phyloP scores from a whole-genome alignment of 169 alveolate species.

The Blepharisma undulans region DNA sequence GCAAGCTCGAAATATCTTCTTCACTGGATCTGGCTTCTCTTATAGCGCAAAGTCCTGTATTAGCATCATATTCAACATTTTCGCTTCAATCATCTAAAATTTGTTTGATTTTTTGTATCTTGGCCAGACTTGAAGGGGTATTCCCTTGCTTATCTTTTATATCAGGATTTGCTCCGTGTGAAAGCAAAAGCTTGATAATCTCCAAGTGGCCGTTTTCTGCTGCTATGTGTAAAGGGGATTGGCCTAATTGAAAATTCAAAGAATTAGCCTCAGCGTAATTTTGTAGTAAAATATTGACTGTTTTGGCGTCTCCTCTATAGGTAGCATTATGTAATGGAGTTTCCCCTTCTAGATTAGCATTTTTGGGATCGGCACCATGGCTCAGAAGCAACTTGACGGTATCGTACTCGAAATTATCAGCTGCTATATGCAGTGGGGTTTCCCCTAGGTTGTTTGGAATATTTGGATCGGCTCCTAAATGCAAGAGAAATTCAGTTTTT shows the following conservation, averaged over 20 bases:
- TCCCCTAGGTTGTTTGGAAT: conserved; percentile 52
- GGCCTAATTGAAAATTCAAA: conserved; percentile 52
- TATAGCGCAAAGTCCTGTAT: background rate
- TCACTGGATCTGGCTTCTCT: background rate
- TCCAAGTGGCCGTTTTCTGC: conserved; percentile 36
- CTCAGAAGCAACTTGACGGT: conserved; percentile 54
- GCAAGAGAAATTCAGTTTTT: conserved; percentile 39
- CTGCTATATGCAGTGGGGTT: conserved; percentile 63
- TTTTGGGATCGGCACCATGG: conserved; percentile 52
- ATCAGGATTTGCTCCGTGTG: background rate
- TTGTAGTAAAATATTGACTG: conserved; percentile 53
- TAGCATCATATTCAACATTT: background rate
- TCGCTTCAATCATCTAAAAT: conserved; percentile 12
- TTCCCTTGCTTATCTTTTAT: conserved; percentile 25
- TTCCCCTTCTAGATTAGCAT: conserved; percentile 53
- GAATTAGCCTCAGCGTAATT: conserved; percentile 57
- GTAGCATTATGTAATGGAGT: conserved; percentile 59
- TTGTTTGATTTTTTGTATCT: background rate
- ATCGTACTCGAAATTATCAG: conserved; percentile 42
- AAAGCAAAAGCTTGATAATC: conserved; percentile 20
- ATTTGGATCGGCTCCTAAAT: conserved; percentile 44
- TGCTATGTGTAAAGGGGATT: conserved; percentile 61
- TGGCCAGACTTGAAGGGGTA: conserved; percentile 8
- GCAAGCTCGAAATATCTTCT: background rate
- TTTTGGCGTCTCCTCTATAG: conserved; percentile 43